A percentile compares a stretch with the other conserved stretches of the same genome.
Evolutionary conservation across 2,329 filamentous ascomycete genomes (phyloP).

Genomic region (Penicillium sp.): DNA sequence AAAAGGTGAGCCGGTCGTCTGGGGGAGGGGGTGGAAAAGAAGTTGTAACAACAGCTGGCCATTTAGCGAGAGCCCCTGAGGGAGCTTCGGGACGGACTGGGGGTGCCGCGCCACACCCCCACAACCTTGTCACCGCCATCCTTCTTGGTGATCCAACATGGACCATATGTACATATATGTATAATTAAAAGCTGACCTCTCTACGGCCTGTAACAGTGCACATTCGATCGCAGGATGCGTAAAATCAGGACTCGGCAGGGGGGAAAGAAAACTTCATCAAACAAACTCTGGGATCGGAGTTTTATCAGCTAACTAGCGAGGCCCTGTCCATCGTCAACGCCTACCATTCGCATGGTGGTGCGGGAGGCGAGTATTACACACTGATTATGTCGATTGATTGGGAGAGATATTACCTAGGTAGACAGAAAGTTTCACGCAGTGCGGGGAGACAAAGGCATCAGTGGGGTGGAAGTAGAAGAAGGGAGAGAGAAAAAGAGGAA

Average conservation of each 20-base stretch:
- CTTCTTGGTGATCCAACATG: no score
- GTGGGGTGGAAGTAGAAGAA: constrained; percentile 11
- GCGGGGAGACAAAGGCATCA: constrained; percentile 18
- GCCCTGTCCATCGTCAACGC: no score
- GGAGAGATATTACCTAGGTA: constrained; percentile 27
- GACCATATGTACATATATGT: no score
- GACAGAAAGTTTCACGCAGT: constrained; percentile 18
- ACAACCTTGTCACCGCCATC: constrained; percentile 27
- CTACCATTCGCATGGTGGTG: no score
- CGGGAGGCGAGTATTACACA: constrained; percentile 12
- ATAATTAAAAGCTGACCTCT: no score
- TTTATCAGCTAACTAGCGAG: no score
- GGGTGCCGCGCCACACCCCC: constrained; percentile 27
- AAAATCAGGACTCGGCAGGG: no score
- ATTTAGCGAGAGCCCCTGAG: constrained; percentile 31
- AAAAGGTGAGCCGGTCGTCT: constrained; percentile 9
- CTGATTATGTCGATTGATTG: constrained; percentile 29
- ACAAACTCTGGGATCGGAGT: no score
- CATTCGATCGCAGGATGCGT: no score
- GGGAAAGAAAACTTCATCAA: no score
- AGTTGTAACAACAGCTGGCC: constrained; percentile 24
- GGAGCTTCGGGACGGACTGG: constrained; percentile 25
- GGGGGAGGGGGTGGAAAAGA: constrained; percentile 11
- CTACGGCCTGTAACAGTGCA: no score
- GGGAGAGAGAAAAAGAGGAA: constrained; percentile 16